Evolutionary conservation across 2,329 filamentous ascomycete genomes (phyloP), one percentile per base, ranked within the genome.

Genomic region (Penicillium thymicola): DNA sequence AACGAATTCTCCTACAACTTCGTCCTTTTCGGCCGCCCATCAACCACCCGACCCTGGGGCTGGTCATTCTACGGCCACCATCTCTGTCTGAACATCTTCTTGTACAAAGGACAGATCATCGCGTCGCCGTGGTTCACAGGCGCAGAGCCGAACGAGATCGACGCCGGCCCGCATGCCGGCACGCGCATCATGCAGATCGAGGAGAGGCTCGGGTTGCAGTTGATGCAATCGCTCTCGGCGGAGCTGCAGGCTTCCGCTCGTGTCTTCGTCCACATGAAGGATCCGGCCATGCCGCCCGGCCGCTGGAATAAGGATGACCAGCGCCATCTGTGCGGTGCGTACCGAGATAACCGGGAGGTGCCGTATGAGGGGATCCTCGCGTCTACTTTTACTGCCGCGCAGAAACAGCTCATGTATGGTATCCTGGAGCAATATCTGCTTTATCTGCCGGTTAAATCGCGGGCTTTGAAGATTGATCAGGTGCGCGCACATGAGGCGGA

Each of bases 261-360:
- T 57, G 75, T 83, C 0, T 91, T 83, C 70, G 79, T 80, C 51
- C 62, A 78, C 0, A 79, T 91, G 75, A 78, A 81, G 25, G 88
- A 90, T 55, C 82, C 83, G 0, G 79, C 75, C 0, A 90, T 91
- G 88, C 84, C 72, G 2, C 65, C 65, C 2, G 72, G 71, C 10
- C 81, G 89, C 8, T 92, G 89, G 89, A 92, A 92, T 70, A 86
- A 86, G 62, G 88, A 91, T 66, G 89, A 93, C 70, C 88, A 92
- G 75, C 81, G 89, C 6, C 89, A 92, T 66, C 70, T 91, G 5
- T 90, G 88, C 68, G 89, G 90, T 36, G 89, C 89, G 0, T 90
- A 89, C 69, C 82, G 88, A 13, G 89, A 93, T 66, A 94, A 93
- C 70, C 82, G 89, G 11, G 73, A 89, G 11, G 86, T 93, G 0